Conservation (phyloP, 2,329 filamentous ascomycete genomes). For the Beauveria scarabaeidicola region DNA sequence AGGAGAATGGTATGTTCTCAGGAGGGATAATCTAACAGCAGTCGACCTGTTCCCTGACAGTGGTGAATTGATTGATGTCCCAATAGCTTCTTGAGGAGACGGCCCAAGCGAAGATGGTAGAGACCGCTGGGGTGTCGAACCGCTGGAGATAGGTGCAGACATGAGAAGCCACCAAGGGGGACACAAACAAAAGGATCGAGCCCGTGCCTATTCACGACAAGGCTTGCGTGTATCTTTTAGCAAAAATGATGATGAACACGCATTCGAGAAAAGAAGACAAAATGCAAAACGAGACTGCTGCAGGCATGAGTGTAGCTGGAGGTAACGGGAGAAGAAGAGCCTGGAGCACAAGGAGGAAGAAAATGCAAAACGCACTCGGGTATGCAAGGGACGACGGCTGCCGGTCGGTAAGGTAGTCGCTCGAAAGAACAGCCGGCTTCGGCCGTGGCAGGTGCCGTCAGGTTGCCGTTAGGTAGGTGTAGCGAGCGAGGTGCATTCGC, state of each 20-base stretch:
- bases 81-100: neutral
- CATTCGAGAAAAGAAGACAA: conserved; percentile 21
- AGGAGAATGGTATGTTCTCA: neutral
- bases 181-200: conserved; percentile 10
- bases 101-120: conserved; percentile 1
- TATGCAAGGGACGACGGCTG: neutral
- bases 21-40: neutral
- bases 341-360: neutral
- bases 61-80: neutral
- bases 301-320: conserved; percentile 4
- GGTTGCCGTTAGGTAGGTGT: conserved; percentile 5
- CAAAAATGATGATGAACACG: conserved; percentile 21
- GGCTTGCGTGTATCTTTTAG: neutral
- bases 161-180: conserved; percentile 18
- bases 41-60: neutral
- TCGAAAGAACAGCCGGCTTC: conserved; percentile 9
- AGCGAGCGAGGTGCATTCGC: conserved; percentile 8
- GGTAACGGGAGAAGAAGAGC: conserved; percentile 10
- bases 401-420: neutral
- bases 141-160: conserved; percentile 22
- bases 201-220: conserved; percentile 4
- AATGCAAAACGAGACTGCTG: conserved; percentile 14
- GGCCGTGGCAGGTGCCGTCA: conserved; percentile 7
- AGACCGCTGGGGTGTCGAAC: conserved; percentile 21
- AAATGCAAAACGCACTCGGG: neutral